These are phyloP conservation scores for Chaetomium fimeti DNA, from an alignment of 495 filamentous ascomycete genomes.

Conservation along the genomic window DNA sequence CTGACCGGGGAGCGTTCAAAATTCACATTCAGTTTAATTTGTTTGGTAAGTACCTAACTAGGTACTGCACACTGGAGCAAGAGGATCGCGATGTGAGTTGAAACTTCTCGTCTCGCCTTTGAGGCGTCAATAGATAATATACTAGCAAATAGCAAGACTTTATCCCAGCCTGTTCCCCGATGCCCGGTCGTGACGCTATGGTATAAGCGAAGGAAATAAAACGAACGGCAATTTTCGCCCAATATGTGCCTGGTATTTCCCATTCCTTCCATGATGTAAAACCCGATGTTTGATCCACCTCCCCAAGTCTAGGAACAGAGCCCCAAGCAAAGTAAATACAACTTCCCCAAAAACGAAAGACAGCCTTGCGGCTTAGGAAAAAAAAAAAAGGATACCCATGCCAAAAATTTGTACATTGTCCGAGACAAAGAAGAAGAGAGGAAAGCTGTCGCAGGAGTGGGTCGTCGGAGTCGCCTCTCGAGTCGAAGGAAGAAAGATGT, in stretches of 20 bases:
- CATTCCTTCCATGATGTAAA: slow-evolving; percentile 4
- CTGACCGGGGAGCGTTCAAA: too few species aligned
- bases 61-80: too few species aligned
- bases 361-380: background rate
- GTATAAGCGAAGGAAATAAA: slow-evolving; percentile 2
- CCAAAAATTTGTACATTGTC: slow-evolving; percentile 3
- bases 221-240: slow-evolving; percentile 16
- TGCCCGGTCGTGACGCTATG: slow-evolving; percentile 14
- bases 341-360: background rate
- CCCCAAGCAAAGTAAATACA: slow-evolving; percentile 12
- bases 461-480: background rate
- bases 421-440: background rate
- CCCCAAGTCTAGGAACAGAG: slow-evolving; percentile 6
- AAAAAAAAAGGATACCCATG: background rate
- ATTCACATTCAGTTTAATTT: too few species aligned
- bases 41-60: too few species aligned
- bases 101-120: background rate
- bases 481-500: background rate
- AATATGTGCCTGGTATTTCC: slow-evolving; percentile 16
- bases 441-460: slow-evolving; percentile 1
- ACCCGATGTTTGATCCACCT: slow-evolving; percentile 4
- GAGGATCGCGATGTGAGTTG: background rate
- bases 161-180: slow-evolving; percentile 9
- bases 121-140: slow-evolving; percentile 5
- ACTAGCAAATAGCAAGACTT: background rate